These are phyloP conservation scores for Escallonia rubra DNA, from an alignment of 129 eudicot genomes.

Conservation along the genomic window DNA sequence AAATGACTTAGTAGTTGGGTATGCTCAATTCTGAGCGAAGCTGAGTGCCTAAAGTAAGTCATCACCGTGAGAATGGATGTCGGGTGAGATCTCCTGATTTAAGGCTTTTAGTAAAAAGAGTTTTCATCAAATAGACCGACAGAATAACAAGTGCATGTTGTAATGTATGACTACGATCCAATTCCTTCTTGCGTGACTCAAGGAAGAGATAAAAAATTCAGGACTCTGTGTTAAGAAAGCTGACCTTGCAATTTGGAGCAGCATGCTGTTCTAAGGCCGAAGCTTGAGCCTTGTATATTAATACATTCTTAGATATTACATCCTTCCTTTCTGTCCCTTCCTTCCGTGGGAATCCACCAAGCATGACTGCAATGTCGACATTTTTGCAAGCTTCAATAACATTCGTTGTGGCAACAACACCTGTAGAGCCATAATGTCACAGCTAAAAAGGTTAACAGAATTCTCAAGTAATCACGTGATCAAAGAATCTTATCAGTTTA, in stretches of 20 bases:
- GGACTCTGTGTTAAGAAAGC: neutral
- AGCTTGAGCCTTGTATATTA: constrained; percentile 81
- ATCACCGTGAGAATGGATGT: too few relatives aligned
- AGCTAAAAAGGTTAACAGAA: neutral
- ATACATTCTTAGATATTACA: constrained; percentile 62
- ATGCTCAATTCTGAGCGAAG: too few relatives aligned
- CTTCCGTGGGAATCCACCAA: constrained; percentile 77
- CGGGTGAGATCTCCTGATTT: too few relatives aligned
- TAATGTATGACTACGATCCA: too few relatives aligned
- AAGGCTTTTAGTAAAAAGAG: too few relatives aligned
- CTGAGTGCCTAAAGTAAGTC: too few relatives aligned
- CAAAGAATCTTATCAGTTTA: neutral
- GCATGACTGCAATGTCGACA: constrained; percentile 71
- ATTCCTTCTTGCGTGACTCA: too few relatives aligned
- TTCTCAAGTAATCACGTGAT: neutral
- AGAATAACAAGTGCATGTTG: too few relatives aligned
- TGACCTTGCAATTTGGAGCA: constrained; percentile 63
- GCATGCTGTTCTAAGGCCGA: constrained; percentile 78
- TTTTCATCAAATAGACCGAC: too few relatives aligned
- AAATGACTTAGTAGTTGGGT: too few relatives aligned
- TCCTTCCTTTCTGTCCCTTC: constrained; percentile 70
- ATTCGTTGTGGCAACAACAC: constrained; percentile 72
- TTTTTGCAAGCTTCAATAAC: constrained; percentile 66
- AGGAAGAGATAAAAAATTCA: neutral
- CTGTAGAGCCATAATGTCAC: constrained; percentile 26